Evolutionary conservation across 345 rosid species (phyloP), one percentile per base, ranked within the genome.

Genomic region (Boechera stricta): DNA sequence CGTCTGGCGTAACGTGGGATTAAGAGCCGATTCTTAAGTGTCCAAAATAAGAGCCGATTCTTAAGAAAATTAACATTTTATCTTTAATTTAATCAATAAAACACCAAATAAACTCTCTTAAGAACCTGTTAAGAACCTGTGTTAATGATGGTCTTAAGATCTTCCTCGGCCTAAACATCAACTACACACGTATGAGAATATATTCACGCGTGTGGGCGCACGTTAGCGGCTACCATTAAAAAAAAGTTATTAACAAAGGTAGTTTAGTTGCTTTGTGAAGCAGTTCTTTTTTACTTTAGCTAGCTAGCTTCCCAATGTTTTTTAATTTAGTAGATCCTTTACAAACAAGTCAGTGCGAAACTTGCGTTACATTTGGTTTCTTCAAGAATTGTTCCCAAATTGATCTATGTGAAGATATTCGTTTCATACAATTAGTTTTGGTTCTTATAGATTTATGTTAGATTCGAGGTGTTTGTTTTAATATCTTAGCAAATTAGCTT

Each of bases 161-260:
- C 56, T 58, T 38, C 15, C 18, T 60, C 26, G 26, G 48, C 38
- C 0, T 52, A 53, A n/a, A 60, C 18, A 49, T 51, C 53, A 21
- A 21, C 24, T 31, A 44, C 59, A 56, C 53, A 36, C 61, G 61
- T 55, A 76, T 64, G 49, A 15, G 35, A 33, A 62, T 62, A 47
- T 61, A 35, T 36, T 44, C 71, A 56, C 66, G n/a, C 80, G 76
- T 77, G 76, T 75, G 13, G 5, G 66, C 42, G 67, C 67, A 74
- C 11, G 10, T 39, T 75, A 67, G 69, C 62, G 4, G 7, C 8
- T 5, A 53, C 35, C 63, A 11, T 39, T 21, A 21, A 21, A 21
- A 21, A 21, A 21, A 21, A 21, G 24, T 21, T 21, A 21, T 21
- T 24, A 5, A 51, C 28, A 11, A 39, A 62, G 18, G 45, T 15